Evolutionary conservation across 1,284 basidiomycete species (phyloP).

Genomic region (Boletus semigastroideus): DNA sequence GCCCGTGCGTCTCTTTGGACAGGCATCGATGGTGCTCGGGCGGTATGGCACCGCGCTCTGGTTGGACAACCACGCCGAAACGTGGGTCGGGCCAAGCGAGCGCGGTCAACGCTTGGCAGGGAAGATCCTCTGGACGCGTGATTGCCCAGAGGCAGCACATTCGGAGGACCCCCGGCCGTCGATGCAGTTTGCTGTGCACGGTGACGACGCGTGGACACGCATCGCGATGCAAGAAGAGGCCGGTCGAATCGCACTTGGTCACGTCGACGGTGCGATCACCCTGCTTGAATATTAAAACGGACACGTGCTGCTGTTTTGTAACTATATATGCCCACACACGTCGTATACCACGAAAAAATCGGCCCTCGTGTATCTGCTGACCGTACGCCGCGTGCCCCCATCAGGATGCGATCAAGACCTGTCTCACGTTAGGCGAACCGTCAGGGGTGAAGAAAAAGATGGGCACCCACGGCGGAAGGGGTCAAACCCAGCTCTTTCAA

Average conservation of each 20-base stretch:
- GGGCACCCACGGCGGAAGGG: constrained; percentile 67
- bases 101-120: constrained; percentile 60
- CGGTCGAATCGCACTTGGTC: constrained; percentile 57
- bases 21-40: constrained; percentile 53
- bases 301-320: neutral
- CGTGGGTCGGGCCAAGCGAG: constrained; percentile 45
- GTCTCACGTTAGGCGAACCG: neutral
- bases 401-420: constrained; percentile 48
- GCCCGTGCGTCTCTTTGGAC: constrained; percentile 57
- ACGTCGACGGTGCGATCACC: constrained; percentile 47
- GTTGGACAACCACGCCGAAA: constrained; percentile 60
- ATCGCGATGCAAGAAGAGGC: constrained; percentile 59
- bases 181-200: constrained; percentile 46
- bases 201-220: constrained; percentile 50
- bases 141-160: neutral
- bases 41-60: constrained; percentile 62
- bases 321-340: neutral
- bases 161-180: constrained; percentile 20
- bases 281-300: constrained; percentile 45
- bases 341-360: neutral
- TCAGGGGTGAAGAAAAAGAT: too few relatives aligned
- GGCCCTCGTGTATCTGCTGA: too few relatives aligned
- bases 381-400: neutral
- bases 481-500: constrained; percentile 73
- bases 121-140: constrained; percentile 24